phyloP scores from a whole-genome alignment of 352 stramenopile species.

The Globisporangium heterothallicum region DNA sequence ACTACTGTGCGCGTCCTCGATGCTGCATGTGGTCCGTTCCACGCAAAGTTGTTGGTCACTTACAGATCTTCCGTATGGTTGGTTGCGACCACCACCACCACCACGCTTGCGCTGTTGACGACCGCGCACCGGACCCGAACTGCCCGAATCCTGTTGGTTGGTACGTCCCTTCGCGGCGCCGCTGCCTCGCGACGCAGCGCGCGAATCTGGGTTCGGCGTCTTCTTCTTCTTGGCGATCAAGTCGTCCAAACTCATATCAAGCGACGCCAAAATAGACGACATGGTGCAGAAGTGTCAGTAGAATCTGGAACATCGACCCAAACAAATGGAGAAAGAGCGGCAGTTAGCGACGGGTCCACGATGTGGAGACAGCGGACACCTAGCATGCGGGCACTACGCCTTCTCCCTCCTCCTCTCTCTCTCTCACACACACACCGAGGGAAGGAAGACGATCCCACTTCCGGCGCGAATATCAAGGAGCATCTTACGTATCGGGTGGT shows the following conservation, averaged over 20 bases:
- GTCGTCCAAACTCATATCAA: slow-evolving; percentile 84
- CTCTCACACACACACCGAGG: too few species aligned
- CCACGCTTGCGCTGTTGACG: slow-evolving; percentile 14
- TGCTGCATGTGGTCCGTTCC: slow-evolving; percentile 1
- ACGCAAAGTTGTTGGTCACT: slow-evolving; percentile 22
- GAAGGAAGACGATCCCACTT: too few species aligned
- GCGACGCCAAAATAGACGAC: slow-evolving; percentile 75
- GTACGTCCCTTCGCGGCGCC: slow-evolving; percentile 2
- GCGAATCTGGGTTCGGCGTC: slow-evolving; percentile 44
- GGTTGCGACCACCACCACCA: slow-evolving; percentile 41
- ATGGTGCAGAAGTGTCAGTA: slow-evolving; percentile 30
- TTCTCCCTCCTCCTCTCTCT: too few species aligned
- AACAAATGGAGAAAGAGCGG: too few species aligned
- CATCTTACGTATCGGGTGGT: too few species aligned
- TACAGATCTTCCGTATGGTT: slow-evolving; percentile 73
- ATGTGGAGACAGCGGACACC: too few species aligned
- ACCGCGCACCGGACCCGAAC: slow-evolving; percentile 48
- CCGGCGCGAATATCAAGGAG: too few species aligned
- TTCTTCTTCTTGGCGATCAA: slow-evolving; percentile 76
- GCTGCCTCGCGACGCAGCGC: slow-evolving; percentile 29
- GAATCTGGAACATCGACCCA: too few species aligned
- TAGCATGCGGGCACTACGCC: too few species aligned
- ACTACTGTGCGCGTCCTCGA: background rate
- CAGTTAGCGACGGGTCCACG: too few species aligned
- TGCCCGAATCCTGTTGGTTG: slow-evolving; percentile 14